Evolutionary conservation across 2,329 filamentous ascomycete species (phyloP).

Genomic region (Blumeriella jaapii): DNA sequence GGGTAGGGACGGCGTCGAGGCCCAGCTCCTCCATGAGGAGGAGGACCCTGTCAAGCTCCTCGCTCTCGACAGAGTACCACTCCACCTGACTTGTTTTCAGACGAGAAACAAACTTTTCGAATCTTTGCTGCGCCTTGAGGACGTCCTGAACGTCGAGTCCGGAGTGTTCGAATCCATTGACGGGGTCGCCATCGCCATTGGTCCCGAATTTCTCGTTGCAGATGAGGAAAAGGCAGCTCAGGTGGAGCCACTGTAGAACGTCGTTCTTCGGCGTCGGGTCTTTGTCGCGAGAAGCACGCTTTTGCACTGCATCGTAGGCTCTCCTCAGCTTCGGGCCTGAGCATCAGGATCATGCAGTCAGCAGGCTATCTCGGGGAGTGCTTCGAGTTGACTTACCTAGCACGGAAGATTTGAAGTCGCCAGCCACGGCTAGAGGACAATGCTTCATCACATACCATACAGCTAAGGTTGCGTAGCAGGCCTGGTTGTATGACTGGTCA

Average conservation of each 20-base stretch:
- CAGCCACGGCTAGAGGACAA: conserved; percentile 7
- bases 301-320: conserved; percentile 11
- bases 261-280: conserved; percentile 16
- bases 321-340: conserved; percentile 6
- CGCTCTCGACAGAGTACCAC: conserved; percentile 11
- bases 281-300: conserved; percentile 8
- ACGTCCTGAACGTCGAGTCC: conserved; percentile 8
- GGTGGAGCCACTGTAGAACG: conserved; percentile 13
- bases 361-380: too few relatives aligned
- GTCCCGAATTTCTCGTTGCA: conserved; percentile 1
- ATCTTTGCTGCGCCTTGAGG: conserved; percentile 9
- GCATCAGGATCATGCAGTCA: conserved; percentile 3
- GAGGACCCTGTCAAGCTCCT: conserved; percentile 11
- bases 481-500: conserved; percentile 15
- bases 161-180: conserved; percentile 6
- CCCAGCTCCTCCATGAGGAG: conserved; percentile 12
- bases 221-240: conserved; percentile 12
- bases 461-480: conserved; percentile 14
- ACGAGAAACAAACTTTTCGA: conserved; percentile 12
- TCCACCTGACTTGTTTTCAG: conserved; percentile 11
- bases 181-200: neutral
- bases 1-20: conserved; percentile 5
- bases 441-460: conserved; percentile 16
- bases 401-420: conserved; percentile 8
- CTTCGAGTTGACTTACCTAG: too few relatives aligned